phyloP scores from a whole-genome alignment of 2,329 filamentous ascomycete species.

The Akanthomyces dipterigenus region DNA sequence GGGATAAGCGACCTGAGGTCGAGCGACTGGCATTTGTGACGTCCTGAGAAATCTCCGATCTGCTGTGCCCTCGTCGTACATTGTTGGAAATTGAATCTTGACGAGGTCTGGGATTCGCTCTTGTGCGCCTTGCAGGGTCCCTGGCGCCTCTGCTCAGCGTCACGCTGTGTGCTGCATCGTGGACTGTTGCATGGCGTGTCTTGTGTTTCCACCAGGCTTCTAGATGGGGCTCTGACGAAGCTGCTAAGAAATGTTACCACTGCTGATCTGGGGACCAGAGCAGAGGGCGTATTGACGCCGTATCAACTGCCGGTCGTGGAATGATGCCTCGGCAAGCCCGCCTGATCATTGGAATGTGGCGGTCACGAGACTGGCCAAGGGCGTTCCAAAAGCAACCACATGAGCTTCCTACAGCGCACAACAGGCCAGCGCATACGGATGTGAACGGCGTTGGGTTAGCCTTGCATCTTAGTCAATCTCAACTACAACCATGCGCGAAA shows the following conservation, averaged over 20 bases:
- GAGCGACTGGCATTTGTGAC: neutral
- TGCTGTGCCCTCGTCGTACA: neutral
- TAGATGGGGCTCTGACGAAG: neutral
- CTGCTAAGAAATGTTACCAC: neutral
- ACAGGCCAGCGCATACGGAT: neutral
- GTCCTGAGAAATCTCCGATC: neutral
- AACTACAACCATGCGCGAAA: neutral
- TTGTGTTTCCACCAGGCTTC: neutral
- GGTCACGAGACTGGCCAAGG: neutral
- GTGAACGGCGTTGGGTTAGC: neutral
- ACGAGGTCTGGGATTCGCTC: no score
- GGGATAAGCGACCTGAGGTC: neutral
- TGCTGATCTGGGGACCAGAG: neutral
- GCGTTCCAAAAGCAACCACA: neutral
- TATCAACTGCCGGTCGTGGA: neutral
- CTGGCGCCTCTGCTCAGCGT: no score
- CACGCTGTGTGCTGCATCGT: no score
- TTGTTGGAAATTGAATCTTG: no score
- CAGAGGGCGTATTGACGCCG: neutral
- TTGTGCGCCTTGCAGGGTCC: no score
- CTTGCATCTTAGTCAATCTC: slow-evolving; percentile 9
- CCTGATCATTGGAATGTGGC: neutral
- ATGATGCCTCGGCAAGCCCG: neutral
- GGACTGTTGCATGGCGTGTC: neutral
- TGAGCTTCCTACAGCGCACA: neutral